These are phyloP conservation scores for Podila minutissima DNA, from an alignment of 192 early-diverging fungal species.

Conservation along the genomic window DNA sequence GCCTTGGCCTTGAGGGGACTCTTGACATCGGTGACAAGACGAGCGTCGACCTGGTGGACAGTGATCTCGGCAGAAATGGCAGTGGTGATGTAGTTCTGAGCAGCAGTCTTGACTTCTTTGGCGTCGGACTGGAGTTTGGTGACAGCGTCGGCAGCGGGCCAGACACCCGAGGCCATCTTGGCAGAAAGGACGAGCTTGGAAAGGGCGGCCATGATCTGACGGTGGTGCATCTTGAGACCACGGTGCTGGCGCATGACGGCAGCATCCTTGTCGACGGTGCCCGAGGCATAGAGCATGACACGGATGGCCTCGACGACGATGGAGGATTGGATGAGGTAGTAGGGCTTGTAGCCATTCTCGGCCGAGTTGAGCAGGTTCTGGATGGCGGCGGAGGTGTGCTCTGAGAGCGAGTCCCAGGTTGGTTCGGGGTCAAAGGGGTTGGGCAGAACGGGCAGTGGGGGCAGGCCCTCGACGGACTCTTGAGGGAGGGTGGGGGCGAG, in stretches of 20 bases:
- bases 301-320: slow-evolving; percentile 84
- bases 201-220: slow-evolving; percentile 80
- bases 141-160: slow-evolving; percentile 87
- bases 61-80: slow-evolving; percentile 38
- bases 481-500: slow-evolving; percentile 46
- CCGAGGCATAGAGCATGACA: slow-evolving; percentile 86
- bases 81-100: slow-evolving; percentile 71
- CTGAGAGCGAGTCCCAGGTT: slow-evolving; percentile 65
- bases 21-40: slow-evolving; percentile 43
- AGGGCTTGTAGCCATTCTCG: slow-evolving; percentile 66
- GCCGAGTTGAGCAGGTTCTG: slow-evolving; percentile 62
- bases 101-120: slow-evolving; percentile 76
- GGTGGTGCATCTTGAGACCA: slow-evolving; percentile 74
- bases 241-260: slow-evolving; percentile 70
- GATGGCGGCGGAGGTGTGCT: slow-evolving; percentile 57
- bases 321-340: slow-evolving; percentile 67
- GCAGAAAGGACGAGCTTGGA: slow-evolving; percentile 87
- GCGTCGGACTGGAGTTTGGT: slow-evolving; percentile 76
- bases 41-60: slow-evolving; percentile 45
- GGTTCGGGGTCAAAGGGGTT: slow-evolving; percentile 47
- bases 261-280: slow-evolving; percentile 74
- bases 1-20: slow-evolving; percentile 40
- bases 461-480: slow-evolving; percentile 53
- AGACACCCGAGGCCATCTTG: slow-evolving; percentile 85
- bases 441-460: slow-evolving; percentile 38